Evolutionary conservation across 2,329 filamentous ascomycete genomes (phyloP), one percentile per base, ranked within the genome.

Genomic region (Diaporthe destruens): DNA sequence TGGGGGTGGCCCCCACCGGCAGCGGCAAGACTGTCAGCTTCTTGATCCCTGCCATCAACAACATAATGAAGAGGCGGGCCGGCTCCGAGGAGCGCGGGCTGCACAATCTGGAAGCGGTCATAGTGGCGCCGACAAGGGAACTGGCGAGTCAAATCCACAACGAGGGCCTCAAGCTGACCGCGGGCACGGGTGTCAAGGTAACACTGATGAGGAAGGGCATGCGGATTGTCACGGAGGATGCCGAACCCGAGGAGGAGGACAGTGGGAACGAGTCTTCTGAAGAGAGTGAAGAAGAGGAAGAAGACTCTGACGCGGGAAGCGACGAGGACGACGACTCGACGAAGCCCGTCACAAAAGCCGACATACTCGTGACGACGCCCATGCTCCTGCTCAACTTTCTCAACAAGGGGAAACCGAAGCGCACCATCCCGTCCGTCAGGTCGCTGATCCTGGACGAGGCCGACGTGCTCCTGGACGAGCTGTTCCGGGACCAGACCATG

Each of bases 1-100:
- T 99, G 75, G 94, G 94, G 0, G 91, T 98, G 55, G 96, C 96
- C 3, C 96, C 96, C 1, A 99, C 96, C 0, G 96, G 96, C 32
- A 98, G 96, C 80, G 96, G 96, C 56, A 99, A 99, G 86, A 99
- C 96, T 0, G 85, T 99, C 75, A 94, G 95, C 23, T 99, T 98
- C 78, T 83, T 98, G 77, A 93, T 99, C 54, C 95, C 96, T 0
- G 88, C 95, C 3, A 91, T 99, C 77, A 92, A 97, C 79, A 88
- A 89, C 57, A 91, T 97, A 54, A 85, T 94, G 76, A 86, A 87
- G 74, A 83, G 88, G 69, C 83, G 88, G 54, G 85, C 87, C 0
- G 73, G 47, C 5, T 51, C 66, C 4, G 83, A 86, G 51, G 82
- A 86, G 76, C 61, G 76, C 66, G 87, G 80, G 71, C 81, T 85